Conservation (phyloP, 1,139 yeast species). For the Debaryomycetaceae sp. region DNA sequence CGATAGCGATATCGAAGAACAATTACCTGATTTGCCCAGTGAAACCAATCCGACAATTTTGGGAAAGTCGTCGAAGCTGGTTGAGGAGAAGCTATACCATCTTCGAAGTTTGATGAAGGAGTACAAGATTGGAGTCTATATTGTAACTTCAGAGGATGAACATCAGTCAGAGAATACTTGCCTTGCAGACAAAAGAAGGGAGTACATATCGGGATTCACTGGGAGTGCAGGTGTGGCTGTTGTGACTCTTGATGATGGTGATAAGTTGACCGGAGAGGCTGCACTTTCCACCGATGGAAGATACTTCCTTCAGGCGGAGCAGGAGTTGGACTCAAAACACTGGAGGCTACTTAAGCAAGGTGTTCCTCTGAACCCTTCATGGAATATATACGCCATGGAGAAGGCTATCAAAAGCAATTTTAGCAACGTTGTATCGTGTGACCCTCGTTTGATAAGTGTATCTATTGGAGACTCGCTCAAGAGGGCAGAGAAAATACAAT, state of each 20-base stretch:
- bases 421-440: constrained; percentile 37
- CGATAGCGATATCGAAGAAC: constrained; percentile 19
- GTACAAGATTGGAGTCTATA: constrained; percentile 67
- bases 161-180: constrained; percentile 61
- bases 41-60: constrained; percentile 2
- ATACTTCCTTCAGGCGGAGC: constrained; percentile 48
- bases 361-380: constrained; percentile 28
- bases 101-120: constrained; percentile 52
- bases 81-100: constrained; percentile 23
- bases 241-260: constrained; percentile 38
- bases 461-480: constrained; percentile 34
- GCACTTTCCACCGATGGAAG: constrained; percentile 57
- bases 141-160: constrained; percentile 89
- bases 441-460: constrained; percentile 35
- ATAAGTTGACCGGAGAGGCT: constrained; percentile 33
- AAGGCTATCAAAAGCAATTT: constrained; percentile 30
- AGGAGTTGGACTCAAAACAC: constrained; percentile 29
- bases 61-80: constrained; percentile 5
- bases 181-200: constrained; percentile 48
- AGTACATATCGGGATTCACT: constrained; percentile 49
- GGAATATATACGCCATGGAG: constrained; percentile 37
- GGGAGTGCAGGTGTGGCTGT: constrained; percentile 59
- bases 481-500: constrained; percentile 16
- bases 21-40: constrained; percentile 28
- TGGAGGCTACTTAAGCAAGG: constrained; percentile 45